Evolutionary conservation across 176 grass and related monocot genomes (phyloP).

Genomic region (Pontederia crassipes): DNA sequence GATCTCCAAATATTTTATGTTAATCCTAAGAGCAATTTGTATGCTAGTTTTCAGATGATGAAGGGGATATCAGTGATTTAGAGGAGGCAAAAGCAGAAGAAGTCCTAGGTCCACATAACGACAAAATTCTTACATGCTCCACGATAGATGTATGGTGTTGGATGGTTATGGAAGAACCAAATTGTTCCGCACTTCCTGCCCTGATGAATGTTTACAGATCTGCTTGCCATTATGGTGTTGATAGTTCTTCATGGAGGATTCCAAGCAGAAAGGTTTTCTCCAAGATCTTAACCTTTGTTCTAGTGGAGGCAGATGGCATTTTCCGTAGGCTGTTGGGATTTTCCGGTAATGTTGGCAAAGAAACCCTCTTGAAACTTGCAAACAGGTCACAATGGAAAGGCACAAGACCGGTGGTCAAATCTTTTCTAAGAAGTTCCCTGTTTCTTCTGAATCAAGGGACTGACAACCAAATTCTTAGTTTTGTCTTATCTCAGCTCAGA

Average conservation of each 20-base stretch:
- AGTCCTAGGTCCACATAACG: background rate
- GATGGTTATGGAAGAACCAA: slow-evolving; percentile 69
- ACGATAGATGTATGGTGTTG: slow-evolving; percentile 87
- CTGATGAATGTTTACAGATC: slow-evolving; percentile 64
- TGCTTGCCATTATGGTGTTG: slow-evolving; percentile 57
- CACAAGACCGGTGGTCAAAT: slow-evolving; percentile 56
- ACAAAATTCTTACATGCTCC: slow-evolving; percentile 56
- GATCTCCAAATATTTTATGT: background rate
- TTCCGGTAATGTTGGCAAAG: slow-evolving; percentile 42
- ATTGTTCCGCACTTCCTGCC: slow-evolving; percentile 34
- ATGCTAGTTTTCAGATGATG: slow-evolving; percentile 56
- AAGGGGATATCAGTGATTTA: slow-evolving; percentile 32
- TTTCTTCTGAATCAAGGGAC: slow-evolving; percentile 72
- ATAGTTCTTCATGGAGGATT: slow-evolving; percentile 35
- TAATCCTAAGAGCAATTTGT: slow-evolving; percentile 10
- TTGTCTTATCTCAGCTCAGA: slow-evolving; percentile 21
- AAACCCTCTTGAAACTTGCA: slow-evolving; percentile 50
- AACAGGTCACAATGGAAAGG: slow-evolving; percentile 47
- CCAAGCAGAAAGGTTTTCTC: slow-evolving; percentile 47
- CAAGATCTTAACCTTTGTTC: slow-evolving; percentile 60
- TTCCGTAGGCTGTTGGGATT: slow-evolving; percentile 57
- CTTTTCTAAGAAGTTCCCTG: slow-evolving; percentile 57
- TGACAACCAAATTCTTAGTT: slow-evolving; percentile 29
- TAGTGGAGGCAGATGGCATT: slow-evolving; percentile 48
- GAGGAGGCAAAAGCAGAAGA: background rate